A percentile compares a stretch with the other conserved stretches of the same genome.
Conservation (phyloP, 352 stramenopile species). For the Halophytophthora polymorphica region DNA sequence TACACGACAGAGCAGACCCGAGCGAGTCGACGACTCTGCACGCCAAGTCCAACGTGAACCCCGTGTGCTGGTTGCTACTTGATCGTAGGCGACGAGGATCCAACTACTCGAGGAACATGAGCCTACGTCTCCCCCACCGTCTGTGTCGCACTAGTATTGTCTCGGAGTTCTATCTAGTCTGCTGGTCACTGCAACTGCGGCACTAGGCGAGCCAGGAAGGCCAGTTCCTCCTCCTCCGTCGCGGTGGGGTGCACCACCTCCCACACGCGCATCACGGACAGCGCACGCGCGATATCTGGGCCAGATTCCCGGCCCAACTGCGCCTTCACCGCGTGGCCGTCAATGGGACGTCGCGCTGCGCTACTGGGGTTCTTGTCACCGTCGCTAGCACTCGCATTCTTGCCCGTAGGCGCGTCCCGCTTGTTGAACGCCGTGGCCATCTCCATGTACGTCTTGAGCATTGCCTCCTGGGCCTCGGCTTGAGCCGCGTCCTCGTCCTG, state of each 20-base stretch:
- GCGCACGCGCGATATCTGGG: conserved; percentile 37
- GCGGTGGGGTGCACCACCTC: conserved; percentile 38
- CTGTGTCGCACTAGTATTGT: too few species aligned
- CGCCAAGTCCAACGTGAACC: too few species aligned
- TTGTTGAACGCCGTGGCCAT: conserved; percentile 33
- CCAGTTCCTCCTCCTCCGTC: conserved; percentile 28
- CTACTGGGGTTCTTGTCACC: background rate
- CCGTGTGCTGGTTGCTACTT: too few species aligned
- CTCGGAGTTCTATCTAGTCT: too few species aligned
- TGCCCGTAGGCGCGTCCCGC: conserved; percentile 5
- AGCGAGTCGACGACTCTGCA: too few species aligned
- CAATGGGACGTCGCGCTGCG: conserved; percentile 29
- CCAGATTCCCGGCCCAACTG: conserved; percentile 33
- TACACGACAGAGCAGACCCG: too few species aligned
- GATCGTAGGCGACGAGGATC: too few species aligned
- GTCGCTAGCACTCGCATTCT: background rate
- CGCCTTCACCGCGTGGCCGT: conserved; percentile 45
- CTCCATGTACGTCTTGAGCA: conserved; percentile 32
- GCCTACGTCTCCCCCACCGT: too few species aligned
- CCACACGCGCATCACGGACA: conserved; percentile 56
- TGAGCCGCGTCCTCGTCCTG: conserved; percentile 4
- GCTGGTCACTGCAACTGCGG: conserved; percentile 11
- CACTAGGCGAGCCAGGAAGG: conserved; percentile 31
- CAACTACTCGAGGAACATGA: too few species aligned
- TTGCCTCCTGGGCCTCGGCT: conserved; percentile 12